Conservation (phyloP, 306 rosid genomes). For the Mucuna pruriens region DNA sequence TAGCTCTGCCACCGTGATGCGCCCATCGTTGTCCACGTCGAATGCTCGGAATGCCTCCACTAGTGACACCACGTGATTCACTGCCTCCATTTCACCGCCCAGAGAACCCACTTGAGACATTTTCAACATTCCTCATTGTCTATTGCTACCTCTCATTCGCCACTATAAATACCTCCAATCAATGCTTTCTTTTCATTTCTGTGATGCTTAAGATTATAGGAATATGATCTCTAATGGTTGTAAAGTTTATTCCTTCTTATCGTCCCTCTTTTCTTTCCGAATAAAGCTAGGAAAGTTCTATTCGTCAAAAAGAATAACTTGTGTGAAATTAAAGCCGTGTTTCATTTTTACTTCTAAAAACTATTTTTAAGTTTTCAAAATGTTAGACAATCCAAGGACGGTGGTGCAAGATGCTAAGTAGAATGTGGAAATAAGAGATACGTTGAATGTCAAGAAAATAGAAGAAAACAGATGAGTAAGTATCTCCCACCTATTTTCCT, state of each 20-base stretch:
- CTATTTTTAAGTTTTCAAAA: background rate
- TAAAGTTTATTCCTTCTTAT: slow-evolving; percentile 37
- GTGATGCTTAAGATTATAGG: background rate
- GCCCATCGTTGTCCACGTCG: slow-evolving; percentile 67
- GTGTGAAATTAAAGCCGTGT: background rate
- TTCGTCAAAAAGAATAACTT: background rate
- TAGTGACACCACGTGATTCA: slow-evolving; percentile 54
- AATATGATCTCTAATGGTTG: slow-evolving; percentile 37
- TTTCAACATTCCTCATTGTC: background rate
- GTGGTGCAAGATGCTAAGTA: background rate
- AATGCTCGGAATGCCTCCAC: slow-evolving; percentile 72
- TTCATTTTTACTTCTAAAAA: background rate
- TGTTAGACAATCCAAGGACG: no score
- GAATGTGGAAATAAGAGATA: background rate
- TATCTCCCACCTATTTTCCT: background rate
- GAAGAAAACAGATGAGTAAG: background rate
- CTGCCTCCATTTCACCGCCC: slow-evolving; percentile 60
- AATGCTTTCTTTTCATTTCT: background rate
- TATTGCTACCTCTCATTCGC: background rate
- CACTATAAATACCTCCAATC: slow-evolving; percentile 27
- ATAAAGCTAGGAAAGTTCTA: slow-evolving; percentile 27
- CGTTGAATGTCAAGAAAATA: background rate
- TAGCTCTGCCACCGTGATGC: slow-evolving; percentile 60
- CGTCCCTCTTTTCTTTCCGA: background rate
- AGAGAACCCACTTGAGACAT: slow-evolving; percentile 57